These are phyloP conservation scores for Pseudogymnoascus sp. DNA, from an alignment of 2,329 filamentous ascomycete species.

Conservation along the genomic window DNA sequence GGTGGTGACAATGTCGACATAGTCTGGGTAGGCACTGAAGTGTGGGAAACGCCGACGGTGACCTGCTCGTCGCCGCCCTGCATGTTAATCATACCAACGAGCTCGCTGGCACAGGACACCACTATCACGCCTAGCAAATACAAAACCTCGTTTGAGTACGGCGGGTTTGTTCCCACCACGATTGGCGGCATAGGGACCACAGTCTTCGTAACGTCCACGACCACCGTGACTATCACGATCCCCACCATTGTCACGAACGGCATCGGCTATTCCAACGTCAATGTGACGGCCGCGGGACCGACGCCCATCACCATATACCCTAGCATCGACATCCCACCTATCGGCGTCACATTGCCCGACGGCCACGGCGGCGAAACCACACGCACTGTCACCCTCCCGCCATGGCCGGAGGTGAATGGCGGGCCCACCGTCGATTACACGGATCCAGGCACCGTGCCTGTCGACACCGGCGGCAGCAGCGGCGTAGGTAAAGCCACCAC, in stretches of 20 bases:
- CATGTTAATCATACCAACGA: slow-evolving; percentile 26
- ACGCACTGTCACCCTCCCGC: slow-evolving; percentile 20
- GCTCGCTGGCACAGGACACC: slow-evolving; percentile 13
- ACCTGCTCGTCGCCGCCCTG: slow-evolving; percentile 18
- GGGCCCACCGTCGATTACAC: slow-evolving; percentile 5
- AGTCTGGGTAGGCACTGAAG: slow-evolving; percentile 22
- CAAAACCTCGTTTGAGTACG: slow-evolving; percentile 21
- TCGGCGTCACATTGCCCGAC: slow-evolving; percentile 18
- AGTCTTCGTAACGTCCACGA: not conserved
- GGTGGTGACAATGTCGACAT: slow-evolving; percentile 22
- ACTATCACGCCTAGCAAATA: slow-evolving; percentile 20
- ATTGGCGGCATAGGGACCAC: not conserved
- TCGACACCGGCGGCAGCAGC: slow-evolving; percentile 1
- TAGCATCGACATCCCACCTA: slow-evolving; percentile 18
- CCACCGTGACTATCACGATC: not conserved
- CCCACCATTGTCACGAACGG: not conserved
- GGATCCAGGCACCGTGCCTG: slow-evolving; percentile 13
- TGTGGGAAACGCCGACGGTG: slow-evolving; percentile 16
- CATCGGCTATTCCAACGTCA: not conserved
- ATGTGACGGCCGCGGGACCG: not conserved
- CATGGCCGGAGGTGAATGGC: slow-evolving; percentile 20
- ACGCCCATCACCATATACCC: slow-evolving; percentile 16
- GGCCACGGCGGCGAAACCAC: slow-evolving; percentile 17
- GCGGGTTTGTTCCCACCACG: not conserved
- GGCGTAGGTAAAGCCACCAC: not conserved